Base-by-base conservation (phyloP, 2,329 filamentous ascomycete species). In the Penicillium brasilianum region DNA sequence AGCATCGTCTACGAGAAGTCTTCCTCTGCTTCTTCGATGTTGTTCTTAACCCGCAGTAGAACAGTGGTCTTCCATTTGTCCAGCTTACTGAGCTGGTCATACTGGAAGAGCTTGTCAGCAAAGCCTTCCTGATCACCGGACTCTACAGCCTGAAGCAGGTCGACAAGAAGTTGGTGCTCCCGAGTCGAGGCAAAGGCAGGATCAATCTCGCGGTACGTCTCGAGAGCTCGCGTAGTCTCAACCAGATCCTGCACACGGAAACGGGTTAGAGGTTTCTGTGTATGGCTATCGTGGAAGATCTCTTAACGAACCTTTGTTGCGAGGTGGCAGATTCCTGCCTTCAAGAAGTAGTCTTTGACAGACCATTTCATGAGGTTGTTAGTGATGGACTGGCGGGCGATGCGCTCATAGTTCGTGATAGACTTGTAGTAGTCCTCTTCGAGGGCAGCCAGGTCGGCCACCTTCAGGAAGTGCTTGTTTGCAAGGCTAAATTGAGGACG, bases 21-120 rank as follows among this genome's bases (percentile, higher is more conserved):
- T 66, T 90, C 88, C 43, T 82, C 86, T 66, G 84, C 82, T 73
- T 87, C 84, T 79, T 94, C 90, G 70, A 97, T 96, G 57, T 84
- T 84, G 71, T 89, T 88, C 88, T 97, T 97, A 72, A 97, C 85
- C 69, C 88, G 86, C 72, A 96, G 81, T 65, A 97, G 78, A 60
- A 97, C 82, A 34, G 90, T 91, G 54, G 91, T 97, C 89, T 97
- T 97, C 94, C 94, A 98, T 82, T 94, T 95, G 75, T 97, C 93
- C 72, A 98, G 81, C 83, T 95, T 95, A 81, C 89, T 95, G 81
- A 97, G 84, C 81, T 96, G 91, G 76, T 97, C 93, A 74, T 87
- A 98, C 76, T 94, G 88, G 82, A 90, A 96, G 65, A 95, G 79
- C 76, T 93, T 93, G 73, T 96, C 92, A 22, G 90, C 87, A 72